Evolutionary conservation across 2,329 filamentous ascomycete species (phyloP), one percentile per base, ranked within the genome.

Genomic region (Penicillium sp.): DNA sequence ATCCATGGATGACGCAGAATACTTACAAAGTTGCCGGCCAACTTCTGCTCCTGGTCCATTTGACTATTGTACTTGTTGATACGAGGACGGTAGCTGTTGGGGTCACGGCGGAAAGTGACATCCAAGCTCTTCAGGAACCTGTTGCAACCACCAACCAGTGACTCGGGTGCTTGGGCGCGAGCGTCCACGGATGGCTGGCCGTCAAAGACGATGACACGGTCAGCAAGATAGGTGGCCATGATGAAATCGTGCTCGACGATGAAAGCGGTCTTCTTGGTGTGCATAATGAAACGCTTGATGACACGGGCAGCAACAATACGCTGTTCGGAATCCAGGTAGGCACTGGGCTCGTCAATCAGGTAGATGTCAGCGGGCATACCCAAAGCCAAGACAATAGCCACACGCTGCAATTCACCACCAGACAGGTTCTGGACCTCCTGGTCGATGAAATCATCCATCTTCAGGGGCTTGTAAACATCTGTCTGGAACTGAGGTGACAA

Each of bases 211-310:
- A 99, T 99, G 74, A 99, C 94, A 64, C 94, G 90, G 71, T 99
- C 95, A 42, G 94, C 85, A 43, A 88, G 81, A 70, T 88, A 88
- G 40, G 85, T 88, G 38, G 85, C 85, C 92, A 97, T 97, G 80
- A 97, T 96, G 81, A 99, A 97, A 83, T 99, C 94, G 88, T 99
- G 94, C 86, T 99, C 94, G 73, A 99, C 93, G 65, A 99, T 86
- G 75, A 99, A 99, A 47, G 94, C 94, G 0, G 94, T 99, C 85
- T 97, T 97, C 86, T 97, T 97, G 68, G 91, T 87, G 81, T 99
- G 93, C 94, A 99, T 99, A 77, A 99, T 99, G 83, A 96, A 99
- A 64, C 94, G 89, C 83, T 99, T 99, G 80, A 99, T 99, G 72
- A 99, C 95, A 71, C 92, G 89, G 42, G 93, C 89, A 58, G 92